Base-by-base conservation (phyloP, 2,329 filamentous ascomycete genomes). In the Beauveria asiatica region DNA sequence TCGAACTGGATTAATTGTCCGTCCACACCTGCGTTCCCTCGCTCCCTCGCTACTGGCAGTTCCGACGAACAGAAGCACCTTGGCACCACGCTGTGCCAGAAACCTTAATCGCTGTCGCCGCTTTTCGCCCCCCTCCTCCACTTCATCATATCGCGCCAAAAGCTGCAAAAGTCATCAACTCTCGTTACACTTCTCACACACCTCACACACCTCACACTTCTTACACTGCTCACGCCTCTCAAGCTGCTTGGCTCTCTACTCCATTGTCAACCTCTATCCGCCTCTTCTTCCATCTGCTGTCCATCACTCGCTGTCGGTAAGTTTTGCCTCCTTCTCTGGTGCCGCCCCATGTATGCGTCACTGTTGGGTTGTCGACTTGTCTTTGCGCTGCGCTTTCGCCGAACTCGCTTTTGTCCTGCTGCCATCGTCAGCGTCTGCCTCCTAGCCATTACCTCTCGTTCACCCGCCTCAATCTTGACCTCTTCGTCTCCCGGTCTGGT, bases 91-190 rank as follows among this genome's bases (percentile, higher is more conserved):
- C 58, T 53, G 41, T 52, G 37, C 33, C 23, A 3, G 59, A 61
- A 61, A 61, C 59, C 30, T 61, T 61, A 61, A 61, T 61, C 59
- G 59, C 52, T 11, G 46, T 56, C 59, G 59, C 59, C 59, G 59
- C 52, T 57, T 61, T 61, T 61, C 37, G 59, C 59, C 59, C 59
- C 59, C 57, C 46, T 17, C 45, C 50, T 50, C 41, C 58, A 51
- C 59, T 45, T 44, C 59, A 51, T 41, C 49, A 54, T 59, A 54
- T 59, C 57, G 57, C 57, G 50, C 57, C 57, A 54, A 46, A 59
- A 53, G 50, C 42, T 59, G 21, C 57, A 50, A 53, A 25, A 52
- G 50, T 59, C 57, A 53, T 59, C 41, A 45, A 54, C 50, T 52
- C 42, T 53, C 51, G 59, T 57, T 46, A 57, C 59, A 57, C 52